Percentiles rank a stretch among this genome's conserved stretches.
phyloP scores from a whole-genome alignment of 106 monocot genomes.

The Apostasia shenzhenica region DNA sequence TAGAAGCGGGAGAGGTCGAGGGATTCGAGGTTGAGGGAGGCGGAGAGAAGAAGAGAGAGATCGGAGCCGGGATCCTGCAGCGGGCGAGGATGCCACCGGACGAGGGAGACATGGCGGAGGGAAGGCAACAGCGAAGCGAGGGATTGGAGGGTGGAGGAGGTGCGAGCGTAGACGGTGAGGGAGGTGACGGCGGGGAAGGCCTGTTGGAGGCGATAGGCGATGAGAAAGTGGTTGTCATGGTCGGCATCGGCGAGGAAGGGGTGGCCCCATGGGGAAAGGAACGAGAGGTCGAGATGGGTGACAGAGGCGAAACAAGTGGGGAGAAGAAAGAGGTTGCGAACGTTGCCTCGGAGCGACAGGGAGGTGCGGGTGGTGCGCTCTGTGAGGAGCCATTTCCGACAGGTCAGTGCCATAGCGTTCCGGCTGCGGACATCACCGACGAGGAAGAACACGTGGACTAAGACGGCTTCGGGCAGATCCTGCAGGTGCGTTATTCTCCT shows the following conservation, averaged over 20 bases:
- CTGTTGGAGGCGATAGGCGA: constrained; percentile 30
- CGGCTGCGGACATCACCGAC: constrained; percentile 46
- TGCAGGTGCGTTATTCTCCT: constrained; percentile 21
- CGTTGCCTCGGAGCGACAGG: constrained; percentile 81
- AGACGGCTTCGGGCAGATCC: constrained; percentile 78
- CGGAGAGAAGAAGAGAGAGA: constrained; percentile 35
- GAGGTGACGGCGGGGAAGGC: constrained; percentile 55
- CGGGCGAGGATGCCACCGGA: constrained; percentile 89
- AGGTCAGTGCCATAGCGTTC: constrained; percentile 57
- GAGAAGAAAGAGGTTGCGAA: constrained; percentile 50
- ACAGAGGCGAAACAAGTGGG: constrained; percentile 65
- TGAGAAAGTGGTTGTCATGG: constrained; percentile 1
- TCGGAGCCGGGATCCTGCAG: constrained; percentile 37
- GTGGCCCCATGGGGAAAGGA: constrained; percentile 89
- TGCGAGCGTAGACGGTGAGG: constrained; percentile 65
- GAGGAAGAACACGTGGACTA: constrained; percentile 35
- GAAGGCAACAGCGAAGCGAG: constrained; percentile 41
- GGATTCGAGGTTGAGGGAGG: constrained; percentile 26
- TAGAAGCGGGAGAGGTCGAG: constrained; percentile 87
- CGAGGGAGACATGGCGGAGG: constrained; percentile 47
- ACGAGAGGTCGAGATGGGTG: constrained; percentile 69
- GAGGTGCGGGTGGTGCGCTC: constrained; percentile 68
- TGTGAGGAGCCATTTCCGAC: constrained; percentile 34
- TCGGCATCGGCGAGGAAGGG: neutral
- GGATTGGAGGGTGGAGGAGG: constrained; percentile 23